Evolutionary conservation across 2,329 filamentous ascomycete species (phyloP).

Genomic region (Colletotrichum sp.): DNA sequence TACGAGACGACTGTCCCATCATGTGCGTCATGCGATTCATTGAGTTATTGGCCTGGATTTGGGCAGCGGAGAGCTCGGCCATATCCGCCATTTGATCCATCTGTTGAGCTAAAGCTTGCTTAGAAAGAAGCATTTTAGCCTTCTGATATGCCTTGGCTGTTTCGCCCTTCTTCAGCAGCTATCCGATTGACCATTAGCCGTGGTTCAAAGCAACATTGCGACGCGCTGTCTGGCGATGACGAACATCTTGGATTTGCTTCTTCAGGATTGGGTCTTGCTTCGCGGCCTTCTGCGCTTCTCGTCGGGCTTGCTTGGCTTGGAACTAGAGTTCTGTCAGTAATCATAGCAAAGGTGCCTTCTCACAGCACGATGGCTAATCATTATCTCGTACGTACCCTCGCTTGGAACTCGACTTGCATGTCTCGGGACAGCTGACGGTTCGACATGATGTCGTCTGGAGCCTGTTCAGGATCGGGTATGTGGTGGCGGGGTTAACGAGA

Average conservation of each 20-base stretch:
- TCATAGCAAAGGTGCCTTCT: not conserved
- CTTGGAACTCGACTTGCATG: slow-evolving; percentile 69
- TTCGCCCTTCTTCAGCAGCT: slow-evolving; percentile 66
- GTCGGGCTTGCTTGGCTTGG: slow-evolving; percentile 66
- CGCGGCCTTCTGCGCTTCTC: slow-evolving; percentile 64
- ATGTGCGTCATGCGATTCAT: slow-evolving; percentile 71
- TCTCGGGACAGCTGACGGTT: slow-evolving; percentile 65
- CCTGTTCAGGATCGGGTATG: not conserved
- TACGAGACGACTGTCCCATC: slow-evolving; percentile 65
- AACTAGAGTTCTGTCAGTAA: slow-evolving; percentile 43
- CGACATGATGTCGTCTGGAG: slow-evolving; percentile 48
- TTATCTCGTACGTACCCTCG: slow-evolving; percentile 48
- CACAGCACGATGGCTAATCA: not conserved
- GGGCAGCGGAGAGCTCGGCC: slow-evolving; percentile 63
- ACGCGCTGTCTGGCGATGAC: not conserved
- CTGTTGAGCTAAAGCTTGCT: slow-evolving; percentile 66
- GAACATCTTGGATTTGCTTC: slow-evolving; percentile 65
- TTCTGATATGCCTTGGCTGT: slow-evolving; percentile 69
- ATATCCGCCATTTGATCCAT: slow-evolving; percentile 71
- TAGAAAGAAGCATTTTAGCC: slow-evolving; percentile 66
- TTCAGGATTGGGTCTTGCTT: slow-evolving; percentile 66
- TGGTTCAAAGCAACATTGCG: not conserved
- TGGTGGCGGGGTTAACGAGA: not conserved
- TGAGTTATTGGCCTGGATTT: slow-evolving; percentile 69
- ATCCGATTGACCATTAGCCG: not conserved